phyloP scores from a whole-genome alignment of 257 asterid species.

The Lantana camara region DNA sequence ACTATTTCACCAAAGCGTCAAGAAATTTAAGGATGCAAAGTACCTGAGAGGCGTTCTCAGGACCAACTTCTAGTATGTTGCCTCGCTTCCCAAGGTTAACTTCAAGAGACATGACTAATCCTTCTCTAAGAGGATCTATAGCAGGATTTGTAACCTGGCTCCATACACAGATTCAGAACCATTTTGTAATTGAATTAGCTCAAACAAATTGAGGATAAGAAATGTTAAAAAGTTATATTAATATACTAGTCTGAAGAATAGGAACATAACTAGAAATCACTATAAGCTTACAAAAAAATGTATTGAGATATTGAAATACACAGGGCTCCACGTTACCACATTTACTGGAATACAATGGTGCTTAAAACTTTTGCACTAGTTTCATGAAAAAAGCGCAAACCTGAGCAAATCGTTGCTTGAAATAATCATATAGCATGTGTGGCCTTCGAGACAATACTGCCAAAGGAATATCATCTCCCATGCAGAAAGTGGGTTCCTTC shows the following conservation, averaged over 20 bases:
- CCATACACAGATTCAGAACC: constrained; percentile 18
- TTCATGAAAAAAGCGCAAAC: constrained; percentile 40
- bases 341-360: background rate
- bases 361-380: constrained; percentile 12
- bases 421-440: constrained; percentile 92
- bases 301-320: background rate
- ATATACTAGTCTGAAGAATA: constrained; percentile 1
- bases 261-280: constrained; percentile 1
- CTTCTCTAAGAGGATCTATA: constrained; percentile 98
- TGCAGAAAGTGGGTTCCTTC: constrained; percentile 99
- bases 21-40: constrained; percentile 23
- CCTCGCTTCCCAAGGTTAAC: constrained; percentile 96
- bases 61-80: constrained; percentile 94
- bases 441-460: constrained; percentile 87
- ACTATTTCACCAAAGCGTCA: constrained; percentile 9
- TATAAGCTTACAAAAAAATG: background rate
- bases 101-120: constrained; percentile 98
- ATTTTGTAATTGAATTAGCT: constrained; percentile 23
- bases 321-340: background rate
- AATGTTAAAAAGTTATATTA: background rate
- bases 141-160: constrained; percentile 98
- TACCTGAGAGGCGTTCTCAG: constrained; percentile 97
- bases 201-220: background rate
- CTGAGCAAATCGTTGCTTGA: constrained; percentile 99
- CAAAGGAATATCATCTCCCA: constrained; percentile 99